Evolutionary conservation across 2,329 filamentous ascomycete genomes (phyloP).

Genomic region (Neurospora sp.): DNA sequence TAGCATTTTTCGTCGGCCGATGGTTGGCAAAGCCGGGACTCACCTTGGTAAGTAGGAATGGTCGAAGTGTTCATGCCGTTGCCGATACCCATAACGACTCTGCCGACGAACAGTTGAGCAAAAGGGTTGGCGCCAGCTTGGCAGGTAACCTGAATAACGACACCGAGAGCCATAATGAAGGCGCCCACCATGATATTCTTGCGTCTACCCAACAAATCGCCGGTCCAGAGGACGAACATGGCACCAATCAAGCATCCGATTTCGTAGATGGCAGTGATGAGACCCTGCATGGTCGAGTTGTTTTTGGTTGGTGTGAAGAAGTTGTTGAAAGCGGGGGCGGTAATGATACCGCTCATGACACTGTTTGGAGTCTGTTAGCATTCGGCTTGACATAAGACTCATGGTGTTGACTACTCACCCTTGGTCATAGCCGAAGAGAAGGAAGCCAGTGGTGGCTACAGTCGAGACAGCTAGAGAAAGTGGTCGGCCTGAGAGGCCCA

Average conservation of each 20-base stretch:
- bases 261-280: constrained; percentile 39
- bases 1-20: background rate
- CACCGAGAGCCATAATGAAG: constrained; percentile 49
- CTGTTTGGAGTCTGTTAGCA: constrained; percentile 15
- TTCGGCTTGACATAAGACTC: background rate
- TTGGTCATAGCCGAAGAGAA: constrained; percentile 51
- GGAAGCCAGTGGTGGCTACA: constrained; percentile 55
- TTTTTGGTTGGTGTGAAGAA: constrained; percentile 34
- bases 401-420: constrained; percentile 24
- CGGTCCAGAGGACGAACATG: constrained; percentile 38
- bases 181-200: constrained; percentile 49
- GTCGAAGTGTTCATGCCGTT: constrained; percentile 41
- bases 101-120: constrained; percentile 37
- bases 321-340: constrained; percentile 37
- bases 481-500: constrained; percentile 48
- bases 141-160: constrained; percentile 44
- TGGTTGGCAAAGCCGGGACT: constrained; percentile 2
- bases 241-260: constrained; percentile 36
- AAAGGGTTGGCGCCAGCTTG: constrained; percentile 20
- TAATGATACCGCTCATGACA: constrained; percentile 45
- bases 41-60: constrained; percentile 36
- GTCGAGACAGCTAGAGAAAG: constrained; percentile 49
- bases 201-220: constrained; percentile 40
- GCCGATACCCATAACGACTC: constrained; percentile 42
- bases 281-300: constrained; percentile 36